Evolutionary conservation across 1,284 basidiomycete species (phyloP).

Genomic region (Cryptococcus sp.): DNA sequence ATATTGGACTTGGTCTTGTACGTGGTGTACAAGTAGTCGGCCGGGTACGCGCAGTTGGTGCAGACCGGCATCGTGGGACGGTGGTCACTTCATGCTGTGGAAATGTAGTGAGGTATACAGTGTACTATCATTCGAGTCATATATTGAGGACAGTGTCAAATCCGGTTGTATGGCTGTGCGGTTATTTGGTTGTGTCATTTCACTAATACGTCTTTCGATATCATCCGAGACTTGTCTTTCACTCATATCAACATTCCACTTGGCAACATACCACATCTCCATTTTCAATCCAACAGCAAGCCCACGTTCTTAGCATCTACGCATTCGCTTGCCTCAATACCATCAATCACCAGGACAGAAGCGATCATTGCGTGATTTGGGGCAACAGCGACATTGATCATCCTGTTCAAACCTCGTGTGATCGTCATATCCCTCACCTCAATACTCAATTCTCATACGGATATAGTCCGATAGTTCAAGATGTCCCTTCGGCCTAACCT

Average conservation of each 20-base stretch:
- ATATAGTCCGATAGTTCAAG: neutral
- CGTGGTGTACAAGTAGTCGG: conserved; percentile 75
- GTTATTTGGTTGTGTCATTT: neutral
- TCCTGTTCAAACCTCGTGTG: neutral
- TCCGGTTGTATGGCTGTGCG: too few species aligned
- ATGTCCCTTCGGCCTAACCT: conserved; percentile 21
- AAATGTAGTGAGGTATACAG: too few species aligned
- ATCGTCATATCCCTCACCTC: neutral
- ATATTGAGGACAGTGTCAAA: too few species aligned
- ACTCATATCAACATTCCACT: neutral
- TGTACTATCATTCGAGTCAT: too few species aligned
- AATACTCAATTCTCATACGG: neutral
- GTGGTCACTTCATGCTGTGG: too few species aligned
- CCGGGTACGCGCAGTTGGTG: conserved; percentile 69
- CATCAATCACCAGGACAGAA: neutral
- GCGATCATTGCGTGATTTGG: too few species aligned
- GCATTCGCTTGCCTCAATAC: neutral
- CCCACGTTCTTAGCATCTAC: neutral
- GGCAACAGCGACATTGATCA: neutral
- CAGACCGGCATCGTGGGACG: conserved; percentile 70
- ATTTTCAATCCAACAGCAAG: too few species aligned
- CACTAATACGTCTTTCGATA: neutral
- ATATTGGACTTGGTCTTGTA: conserved; percentile 82
- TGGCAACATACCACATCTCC: neutral
- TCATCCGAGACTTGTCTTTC: neutral